A percentile compares a stretch with the other conserved stretches of the same genome.
These are phyloP conservation scores for Ilyonectria sp. DNA, from an alignment of 2,329 filamentous ascomycete genomes.

Conservation along the genomic window DNA sequence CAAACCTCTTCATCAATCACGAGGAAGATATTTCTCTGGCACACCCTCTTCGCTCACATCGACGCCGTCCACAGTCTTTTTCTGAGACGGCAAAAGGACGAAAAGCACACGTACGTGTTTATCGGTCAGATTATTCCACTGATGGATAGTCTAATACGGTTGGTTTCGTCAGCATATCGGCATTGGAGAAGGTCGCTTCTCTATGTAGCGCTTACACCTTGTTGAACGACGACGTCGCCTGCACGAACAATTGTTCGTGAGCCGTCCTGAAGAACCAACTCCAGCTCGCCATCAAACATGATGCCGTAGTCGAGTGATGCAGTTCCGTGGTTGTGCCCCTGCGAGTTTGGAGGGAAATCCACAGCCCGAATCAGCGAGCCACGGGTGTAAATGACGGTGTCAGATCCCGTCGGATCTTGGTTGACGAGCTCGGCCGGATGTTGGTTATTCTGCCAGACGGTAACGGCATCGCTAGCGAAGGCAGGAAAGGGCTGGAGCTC, in stretches of 20 bases:
- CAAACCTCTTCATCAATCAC: too few species aligned
- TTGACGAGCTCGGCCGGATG: background rate
- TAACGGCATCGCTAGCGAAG: slow-evolving; percentile 1
- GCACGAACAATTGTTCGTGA: slow-evolving; percentile 11
- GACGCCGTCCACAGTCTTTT: background rate
- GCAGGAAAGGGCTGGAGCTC: background rate
- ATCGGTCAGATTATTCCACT: slow-evolving; percentile 12
- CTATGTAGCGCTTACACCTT: background rate
- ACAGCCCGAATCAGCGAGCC: slow-evolving; percentile 7
- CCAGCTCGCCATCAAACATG: slow-evolving; percentile 3
- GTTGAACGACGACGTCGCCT: slow-evolving; percentile 9
- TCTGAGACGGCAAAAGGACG: slow-evolving; percentile 7
- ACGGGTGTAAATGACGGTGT: background rate
- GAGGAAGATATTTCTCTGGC: slow-evolving; percentile 1
- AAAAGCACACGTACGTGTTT: background rate
- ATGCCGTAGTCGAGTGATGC: slow-evolving; percentile 10
- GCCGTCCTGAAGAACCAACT: background rate
- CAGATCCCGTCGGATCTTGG: background rate
- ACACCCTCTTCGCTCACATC: background rate
- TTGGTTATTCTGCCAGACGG: slow-evolving; percentile 1
- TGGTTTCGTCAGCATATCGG: background rate
- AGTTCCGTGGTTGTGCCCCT: slow-evolving; percentile 9
- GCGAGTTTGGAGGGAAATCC: slow-evolving; percentile 12
- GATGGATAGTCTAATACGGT: slow-evolving; percentile 17
- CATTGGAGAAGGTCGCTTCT: background rate